A percentile compares a stretch with the other conserved stretches of the same genome.
Conservation (phyloP, 768 basidiomycete genomes). For the Pisolithus tinctorius region DNA sequence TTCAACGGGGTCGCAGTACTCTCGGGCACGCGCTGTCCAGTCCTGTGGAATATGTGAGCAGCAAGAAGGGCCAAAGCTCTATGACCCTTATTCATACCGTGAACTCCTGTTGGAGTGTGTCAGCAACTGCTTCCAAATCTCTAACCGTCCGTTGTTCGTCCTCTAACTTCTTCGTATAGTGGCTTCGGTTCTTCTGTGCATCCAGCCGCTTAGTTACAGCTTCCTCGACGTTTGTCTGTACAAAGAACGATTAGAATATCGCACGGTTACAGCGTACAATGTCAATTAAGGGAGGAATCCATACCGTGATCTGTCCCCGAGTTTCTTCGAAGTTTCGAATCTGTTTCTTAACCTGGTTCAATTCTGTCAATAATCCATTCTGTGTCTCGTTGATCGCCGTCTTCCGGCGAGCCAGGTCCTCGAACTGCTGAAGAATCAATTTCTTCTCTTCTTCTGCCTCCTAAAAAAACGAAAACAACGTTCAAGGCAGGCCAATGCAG, state of each 20-base stretch:
- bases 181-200: conserved; percentile 40
- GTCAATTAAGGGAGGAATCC: neutral
- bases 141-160: conserved; percentile 42
- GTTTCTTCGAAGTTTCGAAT: conserved; percentile 47
- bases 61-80: neutral
- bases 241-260: neutral
- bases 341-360: conserved; percentile 39
- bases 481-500: neutral
- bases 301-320: conserved; percentile 39
- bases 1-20: conserved; percentile 52
- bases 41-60: conserved; percentile 30
- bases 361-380: conserved; percentile 34
- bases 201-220: conserved; percentile 44
- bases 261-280: neutral
- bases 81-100: conserved; percentile 31
- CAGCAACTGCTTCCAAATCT: conserved; percentile 37
- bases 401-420: conserved; percentile 39
- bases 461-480: conserved; percentile 28
- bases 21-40: conserved; percentile 59
- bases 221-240: conserved; percentile 42
- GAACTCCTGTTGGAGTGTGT: conserved; percentile 56
- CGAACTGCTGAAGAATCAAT: conserved; percentile 41
- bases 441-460: conserved; percentile 50
- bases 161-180: conserved; percentile 48
- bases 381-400: conserved; percentile 42